Evolutionary conservation across 208 protist genomes (phyloP), one percentile per base, ranked within the genome.

Genomic region (Trichomonas tenax): DNA sequence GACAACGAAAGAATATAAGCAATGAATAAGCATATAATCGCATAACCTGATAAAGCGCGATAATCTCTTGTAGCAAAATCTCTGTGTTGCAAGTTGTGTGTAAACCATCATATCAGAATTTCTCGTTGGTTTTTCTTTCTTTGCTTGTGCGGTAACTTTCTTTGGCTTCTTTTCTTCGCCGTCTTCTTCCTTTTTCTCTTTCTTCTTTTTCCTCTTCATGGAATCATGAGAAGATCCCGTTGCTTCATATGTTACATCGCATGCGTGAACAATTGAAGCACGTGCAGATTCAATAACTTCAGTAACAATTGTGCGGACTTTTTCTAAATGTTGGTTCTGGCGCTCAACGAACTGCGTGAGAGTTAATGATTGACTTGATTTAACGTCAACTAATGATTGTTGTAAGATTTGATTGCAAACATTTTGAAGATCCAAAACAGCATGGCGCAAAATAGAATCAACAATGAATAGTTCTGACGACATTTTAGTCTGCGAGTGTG

Each of bases 21-120:
- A 41, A 40, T 93, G 86, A 38, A 93, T 93, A 15, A 93, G 31
- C 44, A 58, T 93, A 38, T 93, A 93, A 93, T 93, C 86, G 51
- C 86, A 93, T 44, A 93, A 40, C 38, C 44, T 48, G 15, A 93
- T 93, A 51, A 93, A 93, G 6, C 86, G 40, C 10, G 86, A 48
- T 9, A 93, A 26, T 26, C 86, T 34, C n/a, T 93, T 93, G 36
- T 51, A 58, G 44, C 86, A 93, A 51, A 93, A 93, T n/a, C n/a
- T 93, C 46, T 93, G 86, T 17, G 86, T 93, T 1, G 86, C 86
- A n/a, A 93, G 44, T 93, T 93, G 86, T 17, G 86, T 93, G 46
- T 93, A 93, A 51, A 93, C 86, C 86, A 93, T 93, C 86, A 93
- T 93, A 15, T 93, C 86, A 26, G 40, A 58, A 2, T 21, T 48